These are phyloP conservation scores for Lipomyces anomalus DNA, from an alignment of 805 yeast species.

Conservation along the genomic window DNA sequence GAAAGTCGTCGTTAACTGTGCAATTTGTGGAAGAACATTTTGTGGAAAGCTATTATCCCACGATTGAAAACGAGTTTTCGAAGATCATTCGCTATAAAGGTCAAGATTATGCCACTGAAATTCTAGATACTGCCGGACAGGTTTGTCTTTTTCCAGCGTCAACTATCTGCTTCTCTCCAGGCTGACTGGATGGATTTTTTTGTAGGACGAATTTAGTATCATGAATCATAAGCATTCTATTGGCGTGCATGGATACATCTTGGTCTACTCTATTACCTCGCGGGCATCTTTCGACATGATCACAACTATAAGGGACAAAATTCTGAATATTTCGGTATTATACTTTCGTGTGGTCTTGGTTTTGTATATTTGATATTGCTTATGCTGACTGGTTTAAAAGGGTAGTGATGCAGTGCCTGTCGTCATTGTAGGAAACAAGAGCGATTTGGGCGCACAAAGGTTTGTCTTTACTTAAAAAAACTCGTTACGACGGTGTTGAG, in stretches of 20 bases:
- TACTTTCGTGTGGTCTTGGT: not conserved
- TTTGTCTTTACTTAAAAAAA: slow-evolving; percentile 39
- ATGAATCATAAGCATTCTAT: slow-evolving; percentile 72
- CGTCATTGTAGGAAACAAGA: slow-evolving; percentile 70
- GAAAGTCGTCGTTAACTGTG: slow-evolving; percentile 76
- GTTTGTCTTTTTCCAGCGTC: slow-evolving; percentile 2
- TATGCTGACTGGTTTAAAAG: slow-evolving; percentile 5
- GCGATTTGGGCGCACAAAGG: slow-evolving; percentile 62
- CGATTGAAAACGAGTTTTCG: slow-evolving; percentile 79
- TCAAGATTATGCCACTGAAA: slow-evolving; percentile 73
- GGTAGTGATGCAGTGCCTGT: slow-evolving; percentile 71
- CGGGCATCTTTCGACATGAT: slow-evolving; percentile 72
- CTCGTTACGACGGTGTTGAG: no score
- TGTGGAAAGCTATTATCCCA: slow-evolving; percentile 84
- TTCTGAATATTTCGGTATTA: slow-evolving; percentile 47
- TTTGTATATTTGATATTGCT: not conserved
- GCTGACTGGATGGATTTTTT: no score
- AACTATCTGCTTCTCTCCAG: not conserved
- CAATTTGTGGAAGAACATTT: slow-evolving; percentile 84
- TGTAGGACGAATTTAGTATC: slow-evolving; percentile 77
- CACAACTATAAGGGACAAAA: slow-evolving; percentile 73
- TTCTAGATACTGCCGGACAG: slow-evolving; percentile 81
- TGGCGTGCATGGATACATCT: slow-evolving; percentile 76
- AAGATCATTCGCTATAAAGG: slow-evolving; percentile 63
- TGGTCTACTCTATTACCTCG: slow-evolving; percentile 77